Conservation (phyloP, 2,329 filamentous ascomycete species). For the Exophiala xenobiotica region DNA sequence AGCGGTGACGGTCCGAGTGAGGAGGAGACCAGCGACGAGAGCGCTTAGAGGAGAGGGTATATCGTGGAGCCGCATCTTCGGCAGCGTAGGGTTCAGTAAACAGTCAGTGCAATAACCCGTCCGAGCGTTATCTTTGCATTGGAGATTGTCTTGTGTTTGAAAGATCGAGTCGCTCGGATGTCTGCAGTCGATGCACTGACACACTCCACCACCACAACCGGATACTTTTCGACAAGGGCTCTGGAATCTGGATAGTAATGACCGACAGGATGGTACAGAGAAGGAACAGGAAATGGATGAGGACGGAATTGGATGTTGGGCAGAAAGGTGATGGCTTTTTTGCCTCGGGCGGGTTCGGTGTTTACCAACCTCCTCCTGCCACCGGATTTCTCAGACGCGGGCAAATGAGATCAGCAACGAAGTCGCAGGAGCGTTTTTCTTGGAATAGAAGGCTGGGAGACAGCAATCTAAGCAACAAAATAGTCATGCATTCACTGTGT, state of each 20-base stretch:
- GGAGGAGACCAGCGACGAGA: conserved; percentile 20
- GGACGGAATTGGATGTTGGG: conserved; percentile 11
- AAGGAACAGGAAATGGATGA: conserved; percentile 4
- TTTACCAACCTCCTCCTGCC: conserved; percentile 18
- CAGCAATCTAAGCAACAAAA: neutral
- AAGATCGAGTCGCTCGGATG: neutral
- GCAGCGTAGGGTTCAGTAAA: conserved; percentile 1
- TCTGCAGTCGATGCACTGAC: neutral
- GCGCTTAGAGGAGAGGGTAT: conserved; percentile 16
- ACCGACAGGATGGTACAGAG: neutral
- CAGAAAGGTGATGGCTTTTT: conserved; percentile 11
- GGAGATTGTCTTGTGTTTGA: neutral
- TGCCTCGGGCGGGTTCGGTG: conserved; percentile 5
- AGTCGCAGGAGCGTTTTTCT: neutral
- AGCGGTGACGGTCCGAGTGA: conserved; percentile 21
- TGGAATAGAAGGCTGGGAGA: conserved; percentile 13
- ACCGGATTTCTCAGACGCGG: conserved; percentile 8
- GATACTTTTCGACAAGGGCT: neutral
- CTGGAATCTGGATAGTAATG: neutral
- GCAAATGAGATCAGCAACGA: conserved; percentile 9
- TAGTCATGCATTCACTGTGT: neutral
- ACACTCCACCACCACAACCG: neutral
- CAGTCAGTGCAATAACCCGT: conserved; percentile 8
- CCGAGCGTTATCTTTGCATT: conserved; percentile 16
- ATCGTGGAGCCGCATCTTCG: conserved; percentile 21